Evolutionary conservation across 2,329 filamentous ascomycete species (phyloP).

Genomic region (Fusarium temperatum): DNA sequence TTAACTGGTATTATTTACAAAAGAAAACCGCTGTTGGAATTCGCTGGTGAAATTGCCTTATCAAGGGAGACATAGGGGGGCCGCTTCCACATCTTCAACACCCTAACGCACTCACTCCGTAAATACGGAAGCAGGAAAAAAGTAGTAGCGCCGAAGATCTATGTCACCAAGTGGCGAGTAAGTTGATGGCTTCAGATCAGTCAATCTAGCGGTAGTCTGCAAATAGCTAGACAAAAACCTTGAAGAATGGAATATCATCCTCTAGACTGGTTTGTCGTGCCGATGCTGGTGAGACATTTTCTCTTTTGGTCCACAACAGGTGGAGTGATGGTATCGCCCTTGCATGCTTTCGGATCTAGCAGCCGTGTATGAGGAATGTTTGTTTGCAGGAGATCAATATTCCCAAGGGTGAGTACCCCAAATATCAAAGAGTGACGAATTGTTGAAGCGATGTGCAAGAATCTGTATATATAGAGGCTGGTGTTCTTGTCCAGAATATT

Average conservation of each 20-base stretch:
- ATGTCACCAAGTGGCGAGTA: no score
- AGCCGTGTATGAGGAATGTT: constrained; percentile 12
- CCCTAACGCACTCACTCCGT: background rate
- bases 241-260: constrained; percentile 1
- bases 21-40: background rate
- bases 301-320: background rate
- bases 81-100: background rate
- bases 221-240: background rate
- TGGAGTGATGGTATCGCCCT: constrained; percentile 9
- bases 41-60: background rate
- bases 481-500: background rate
- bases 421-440: background rate
- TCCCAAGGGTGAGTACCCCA: background rate
- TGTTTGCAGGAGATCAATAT: constrained; percentile 6
- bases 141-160: background rate
- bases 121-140: background rate
- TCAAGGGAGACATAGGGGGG: constrained; percentile 3
- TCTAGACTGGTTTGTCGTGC: constrained; percentile 3
- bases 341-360: constrained; percentile 26
- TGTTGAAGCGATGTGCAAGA: background rate
- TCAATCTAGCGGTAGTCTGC: background rate
- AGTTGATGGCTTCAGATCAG: no score
- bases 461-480: constrained; percentile 19
- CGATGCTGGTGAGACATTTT: constrained; percentile 20
- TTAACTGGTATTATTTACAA: background rate